phyloP scores from a whole-genome alignment of 208 protist species.

The Trypanosoma brucei region DNA sequence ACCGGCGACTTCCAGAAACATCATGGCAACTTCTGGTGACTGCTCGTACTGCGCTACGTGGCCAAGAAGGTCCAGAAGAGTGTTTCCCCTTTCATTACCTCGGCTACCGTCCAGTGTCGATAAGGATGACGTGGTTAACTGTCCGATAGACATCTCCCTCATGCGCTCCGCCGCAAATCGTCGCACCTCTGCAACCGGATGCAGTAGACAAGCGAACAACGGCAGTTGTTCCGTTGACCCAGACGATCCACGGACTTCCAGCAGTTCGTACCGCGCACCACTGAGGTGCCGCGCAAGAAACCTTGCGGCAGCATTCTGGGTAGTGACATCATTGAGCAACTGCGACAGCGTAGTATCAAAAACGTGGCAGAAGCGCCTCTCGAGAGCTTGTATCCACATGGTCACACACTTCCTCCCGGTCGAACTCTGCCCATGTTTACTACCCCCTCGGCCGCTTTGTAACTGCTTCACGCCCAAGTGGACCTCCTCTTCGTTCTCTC shows the following conservation, averaged over 20 bases:
- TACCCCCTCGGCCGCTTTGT: slow-evolving; percentile 8
- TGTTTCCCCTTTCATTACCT: slow-evolving; percentile 18
- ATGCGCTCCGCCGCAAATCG: slow-evolving; percentile 44
- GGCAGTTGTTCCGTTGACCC: slow-evolving; percentile 45
- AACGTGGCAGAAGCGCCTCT: slow-evolving; percentile 57
- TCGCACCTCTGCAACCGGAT: slow-evolving; percentile 63
- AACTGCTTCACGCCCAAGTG: background rate
- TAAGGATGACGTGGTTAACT: slow-evolving; percentile 31
- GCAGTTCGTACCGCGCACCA: slow-evolving; percentile 68
- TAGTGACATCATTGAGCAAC: slow-evolving; percentile 35
- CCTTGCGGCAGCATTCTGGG: slow-evolving; percentile 25
- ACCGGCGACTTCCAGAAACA: slow-evolving; percentile 19
- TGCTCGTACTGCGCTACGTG: slow-evolving; percentile 40
- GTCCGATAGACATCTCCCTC: slow-evolving; percentile 34
- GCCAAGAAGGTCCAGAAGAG: slow-evolving; percentile 47
- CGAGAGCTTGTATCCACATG: slow-evolving; percentile 42
- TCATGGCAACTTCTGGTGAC: slow-evolving; percentile 11
- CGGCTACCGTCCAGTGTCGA: background rate
- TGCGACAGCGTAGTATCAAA: slow-evolving; percentile 68
- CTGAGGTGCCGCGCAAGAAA: slow-evolving; percentile 72
- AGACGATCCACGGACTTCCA: slow-evolving; percentile 34
- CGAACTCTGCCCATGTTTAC: background rate
- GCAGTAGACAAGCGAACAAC: slow-evolving; percentile 77
- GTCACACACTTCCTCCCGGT: slow-evolving; percentile 3
- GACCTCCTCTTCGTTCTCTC: background rate